Evolutionary conservation across 805 yeast genomes (phyloP).

Genomic region (Wickerhamomyces queroliae): DNA sequence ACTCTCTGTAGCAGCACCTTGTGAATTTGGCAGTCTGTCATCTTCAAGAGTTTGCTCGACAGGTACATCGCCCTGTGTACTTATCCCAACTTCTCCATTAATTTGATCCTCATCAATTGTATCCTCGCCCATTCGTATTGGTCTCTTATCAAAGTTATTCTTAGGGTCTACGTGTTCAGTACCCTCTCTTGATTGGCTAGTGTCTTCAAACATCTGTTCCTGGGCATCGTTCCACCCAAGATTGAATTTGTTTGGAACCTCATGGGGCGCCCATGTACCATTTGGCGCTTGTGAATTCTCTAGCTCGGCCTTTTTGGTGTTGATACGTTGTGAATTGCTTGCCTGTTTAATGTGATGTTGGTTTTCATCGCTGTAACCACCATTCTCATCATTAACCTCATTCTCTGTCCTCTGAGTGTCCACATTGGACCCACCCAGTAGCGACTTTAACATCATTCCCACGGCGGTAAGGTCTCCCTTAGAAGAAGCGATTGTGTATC

Average conservation of each 20-base stretch:
- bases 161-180: not conserved
- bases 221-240: not conserved
- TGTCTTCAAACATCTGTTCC: not conserved
- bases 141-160: not conserved
- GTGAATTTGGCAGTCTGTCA: not conserved
- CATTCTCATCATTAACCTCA: conserved; percentile 18
- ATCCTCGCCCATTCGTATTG: not conserved
- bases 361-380: conserved; percentile 2
- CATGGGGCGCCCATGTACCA: not conserved
- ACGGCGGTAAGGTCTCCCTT: no score
- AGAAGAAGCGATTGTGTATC: no score
- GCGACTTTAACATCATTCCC: not conserved
- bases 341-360: no score
- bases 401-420: conserved; percentile 3
- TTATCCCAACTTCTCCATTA: not conserved
- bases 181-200: not conserved
- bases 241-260: not conserved
- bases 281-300: conserved; percentile 14
- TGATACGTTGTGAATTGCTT: no score
- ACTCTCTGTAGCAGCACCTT: not conserved
- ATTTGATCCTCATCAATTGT: not conserved
- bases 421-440: not conserved
- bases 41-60: not conserved
- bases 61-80: not conserved
- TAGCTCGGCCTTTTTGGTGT: not conserved